Evolutionary conservation across 2,329 filamentous ascomycete genomes (phyloP), one percentile per base, ranked within the genome.

Genomic region (Periconia digitata): DNA sequence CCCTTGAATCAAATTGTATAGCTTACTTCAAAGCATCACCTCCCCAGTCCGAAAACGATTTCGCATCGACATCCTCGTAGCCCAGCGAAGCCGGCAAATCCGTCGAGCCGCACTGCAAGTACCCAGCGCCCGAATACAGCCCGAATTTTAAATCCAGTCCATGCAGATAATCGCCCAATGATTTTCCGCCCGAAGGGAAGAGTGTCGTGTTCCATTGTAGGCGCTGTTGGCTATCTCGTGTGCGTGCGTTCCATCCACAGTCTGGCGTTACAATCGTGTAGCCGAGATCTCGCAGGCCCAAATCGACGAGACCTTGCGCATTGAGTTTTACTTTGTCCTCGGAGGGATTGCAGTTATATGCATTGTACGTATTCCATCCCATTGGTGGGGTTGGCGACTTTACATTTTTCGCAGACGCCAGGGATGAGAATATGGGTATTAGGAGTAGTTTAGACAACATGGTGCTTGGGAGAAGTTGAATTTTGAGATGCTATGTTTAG

Each of bases 291-390:
- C 73, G 71, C 1, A 84, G 72, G 0, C 79, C 80, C 0, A 79
- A 67, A 37, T 79, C 74, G 0, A 82, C 72, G 0, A 85, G 63
- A 0, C 79, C 81, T 36, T 80, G 67, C 0, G 80, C 79, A 47
- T 81, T 84, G 2, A 71, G 65, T 36, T 76, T 73, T 20, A 82
- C 76, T 32, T 78, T 77, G 1, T 55, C 63, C 53, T 82, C 76
- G 35, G 69, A 77, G 0, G 77, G 77, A 1, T 65, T 64, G 58
- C 80, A 83, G 42, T 67, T 71, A 62, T 80, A 82, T 35, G 76
- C 71, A 45, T 85, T 85, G 55, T 85, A 85, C 2, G 76, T 79
- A 51, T 84, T 84, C 81, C 81, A 85, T 12, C 80, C 67, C 60
- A 70, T 66, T 0, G 61, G 66, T 52, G 61, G 51, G 0, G 62